A percentile compares a stretch with the other conserved stretches of the same genome.
phyloP scores from a whole-genome alignment of 805 yeast species.

The Grigorovia transvaalensis region DNA sequence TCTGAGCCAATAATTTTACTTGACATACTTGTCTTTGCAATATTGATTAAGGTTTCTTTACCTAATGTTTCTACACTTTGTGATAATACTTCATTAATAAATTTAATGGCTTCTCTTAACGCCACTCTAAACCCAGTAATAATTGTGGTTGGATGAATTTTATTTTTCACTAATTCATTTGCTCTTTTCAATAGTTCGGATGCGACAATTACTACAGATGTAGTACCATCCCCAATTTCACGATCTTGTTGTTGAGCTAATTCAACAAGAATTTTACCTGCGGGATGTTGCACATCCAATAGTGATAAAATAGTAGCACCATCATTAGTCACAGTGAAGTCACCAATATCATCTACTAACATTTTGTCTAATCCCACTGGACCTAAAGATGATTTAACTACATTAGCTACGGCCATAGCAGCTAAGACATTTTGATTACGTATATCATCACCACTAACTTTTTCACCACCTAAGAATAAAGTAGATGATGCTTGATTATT shows the following conservation, averaged over 20 bases:
- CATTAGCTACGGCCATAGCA: slow-evolving; percentile 71
- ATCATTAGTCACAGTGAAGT: slow-evolving; percentile 96
- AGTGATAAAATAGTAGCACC: slow-evolving; percentile 92
- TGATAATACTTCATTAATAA: slow-evolving; percentile 75
- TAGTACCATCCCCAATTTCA: slow-evolving; percentile 98
- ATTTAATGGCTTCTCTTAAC: slow-evolving; percentile 78
- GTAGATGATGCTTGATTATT: slow-evolving; percentile 84
- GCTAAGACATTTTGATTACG: slow-evolving; percentile 94
- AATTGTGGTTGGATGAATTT: slow-evolving; percentile 95
- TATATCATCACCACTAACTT: slow-evolving; percentile 90
- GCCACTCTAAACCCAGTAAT: slow-evolving; percentile 95
- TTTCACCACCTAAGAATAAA: slow-evolving; percentile 90
- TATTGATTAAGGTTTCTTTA: slow-evolving; percentile 74
- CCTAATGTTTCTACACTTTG: slow-evolving; percentile 71
- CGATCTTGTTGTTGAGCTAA: slow-evolving; percentile 98
- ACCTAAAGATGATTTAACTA: slow-evolving; percentile 84
- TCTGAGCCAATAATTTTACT: slow-evolving; percentile 93
- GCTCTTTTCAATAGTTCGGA: slow-evolving; percentile 87
- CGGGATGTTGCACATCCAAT: slow-evolving; percentile 96
- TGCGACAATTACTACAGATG: slow-evolving; percentile 94
- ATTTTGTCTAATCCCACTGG: slow-evolving; percentile 98
- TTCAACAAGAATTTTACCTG: slow-evolving; percentile 93
- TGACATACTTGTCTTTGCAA: slow-evolving; percentile 96
- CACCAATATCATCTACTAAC: slow-evolving; percentile 98
- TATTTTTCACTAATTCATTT: slow-evolving; percentile 82